phyloP scores from a whole-genome alignment of 2,329 filamentous ascomycete species.

The Cordyceps farinosa region DNA sequence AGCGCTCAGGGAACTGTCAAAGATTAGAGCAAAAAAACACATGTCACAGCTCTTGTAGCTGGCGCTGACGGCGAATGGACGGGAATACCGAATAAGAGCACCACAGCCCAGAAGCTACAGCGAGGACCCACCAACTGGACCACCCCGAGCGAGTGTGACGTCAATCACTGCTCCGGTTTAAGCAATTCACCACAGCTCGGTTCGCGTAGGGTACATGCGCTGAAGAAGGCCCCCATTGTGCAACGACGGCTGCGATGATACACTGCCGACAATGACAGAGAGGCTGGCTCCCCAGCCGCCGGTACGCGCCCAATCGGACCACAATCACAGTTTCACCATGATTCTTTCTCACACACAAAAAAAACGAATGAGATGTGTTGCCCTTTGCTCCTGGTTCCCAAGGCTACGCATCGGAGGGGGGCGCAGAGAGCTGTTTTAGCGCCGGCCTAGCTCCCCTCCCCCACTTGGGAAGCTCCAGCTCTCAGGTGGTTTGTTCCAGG shows the following conservation, averaged over 20 bases:
- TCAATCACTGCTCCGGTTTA: constrained; percentile 8
- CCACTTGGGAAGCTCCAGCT: constrained; percentile 1
- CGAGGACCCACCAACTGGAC: not conserved
- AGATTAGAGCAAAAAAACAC: not conserved
- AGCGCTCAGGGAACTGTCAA: not conserved
- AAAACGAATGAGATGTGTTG: too few species aligned
- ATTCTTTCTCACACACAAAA: too few species aligned
- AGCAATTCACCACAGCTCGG: not conserved
- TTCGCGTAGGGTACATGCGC: not conserved
- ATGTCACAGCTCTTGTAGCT: not conserved
- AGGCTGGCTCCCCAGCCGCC: too few species aligned
- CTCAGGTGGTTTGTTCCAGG: too few species aligned
- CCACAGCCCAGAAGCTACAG: too few species aligned
- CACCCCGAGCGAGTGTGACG: not conserved
- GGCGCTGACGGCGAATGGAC: not conserved
- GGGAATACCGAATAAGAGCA: not conserved
- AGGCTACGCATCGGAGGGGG: not conserved
- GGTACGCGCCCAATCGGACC: too few species aligned
- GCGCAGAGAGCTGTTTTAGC: not conserved
- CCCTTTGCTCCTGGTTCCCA: too few species aligned
- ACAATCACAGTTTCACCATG: too few species aligned
- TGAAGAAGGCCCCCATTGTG: not conserved
- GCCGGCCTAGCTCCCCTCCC: not conserved
- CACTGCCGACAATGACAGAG: not conserved
- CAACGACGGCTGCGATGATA: not conserved